Evolutionary conservation across 2,329 filamentous ascomycete genomes (phyloP), one percentile per base, ranked within the genome.

Genomic region (Fusarium sp.): DNA sequence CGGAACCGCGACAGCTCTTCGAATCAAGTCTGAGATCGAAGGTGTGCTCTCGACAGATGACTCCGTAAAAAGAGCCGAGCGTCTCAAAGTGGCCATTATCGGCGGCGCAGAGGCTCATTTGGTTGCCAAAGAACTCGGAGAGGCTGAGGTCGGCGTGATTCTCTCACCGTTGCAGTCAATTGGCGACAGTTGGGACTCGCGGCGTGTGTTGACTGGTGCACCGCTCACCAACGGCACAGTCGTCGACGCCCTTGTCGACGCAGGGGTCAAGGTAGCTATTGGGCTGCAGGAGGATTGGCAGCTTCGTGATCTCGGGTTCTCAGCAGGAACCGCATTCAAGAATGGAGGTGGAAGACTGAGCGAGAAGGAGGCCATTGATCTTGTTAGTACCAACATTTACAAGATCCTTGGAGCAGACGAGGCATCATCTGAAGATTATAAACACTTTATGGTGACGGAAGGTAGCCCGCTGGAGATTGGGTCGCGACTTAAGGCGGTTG

Each of bases 161-260:
- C 82, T 92, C 3, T 81, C 85, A 0, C 88, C 88, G 2, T 75
- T 89, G 14, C 84, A 87, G 65, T 83, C 86, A 0, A 87, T 85
- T 71, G 82, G 83, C 3, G 75, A 73, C 4, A 76, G 74, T 0
- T 92, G 89, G 89, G 88, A 90, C 64, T 80, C 89, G 75, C 84
- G 87, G 0, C 85, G 88, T 3, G 84, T 87, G 0, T 79, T 91
- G 13, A 84, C 87, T 0, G 89, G 89, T 2, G 88, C 89, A 7
- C 89, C 89, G 2, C 80, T 91, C 1, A 89, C 88, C 1, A 89
- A 90, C 69, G 88, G 88, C 25, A 91, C 89, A 1, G 83, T 83
- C 0, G 78, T 89, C 6, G 87, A 91, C 63, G 75, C 72, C 14
- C 81, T 92, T 2, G 68, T 89, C 1, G 82, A 83, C 9, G 88